Evolutionary conservation across 495 filamentous ascomycete genomes (phyloP).

Genomic region (Penicillium antarcticum): DNA sequence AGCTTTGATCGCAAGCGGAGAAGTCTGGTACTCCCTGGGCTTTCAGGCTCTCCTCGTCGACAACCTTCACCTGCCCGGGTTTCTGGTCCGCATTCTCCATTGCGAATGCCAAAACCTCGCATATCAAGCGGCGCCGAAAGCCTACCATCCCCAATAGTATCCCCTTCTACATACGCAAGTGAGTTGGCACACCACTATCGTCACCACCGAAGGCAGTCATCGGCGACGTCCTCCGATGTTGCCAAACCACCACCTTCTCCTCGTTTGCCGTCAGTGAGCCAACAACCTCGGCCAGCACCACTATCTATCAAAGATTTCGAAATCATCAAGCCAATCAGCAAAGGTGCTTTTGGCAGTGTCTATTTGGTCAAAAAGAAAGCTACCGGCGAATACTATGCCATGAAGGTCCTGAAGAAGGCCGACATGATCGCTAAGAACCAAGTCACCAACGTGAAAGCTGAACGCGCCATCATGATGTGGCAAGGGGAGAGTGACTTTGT

Average conservation of each 20-base stretch:
- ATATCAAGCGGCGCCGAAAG: constrained; percentile 70
- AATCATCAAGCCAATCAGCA: constrained; percentile 99
- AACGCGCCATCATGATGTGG: constrained; percentile 99
- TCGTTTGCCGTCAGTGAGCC: constrained; percentile 64
- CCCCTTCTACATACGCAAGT: constrained; percentile 75
- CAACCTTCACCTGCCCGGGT: constrained; percentile 80
- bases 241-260: constrained; percentile 75
- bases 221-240: constrained; percentile 73
- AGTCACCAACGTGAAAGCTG: constrained; percentile 97
- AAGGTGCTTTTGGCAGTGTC: constrained; percentile 96
- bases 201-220: constrained; percentile 91
- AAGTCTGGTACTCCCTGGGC: constrained; percentile 74
- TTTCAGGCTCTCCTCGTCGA: constrained; percentile 69
- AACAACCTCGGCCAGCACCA: constrained; percentile 79
- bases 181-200: constrained; percentile 66
- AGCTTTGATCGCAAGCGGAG: constrained; percentile 79
- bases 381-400: constrained; percentile 95
- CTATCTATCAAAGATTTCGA: constrained; percentile 99
- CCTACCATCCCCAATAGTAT: constrained; percentile 80
- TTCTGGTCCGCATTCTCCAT: constrained; percentile 76
- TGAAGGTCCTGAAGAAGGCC: constrained; percentile 97
- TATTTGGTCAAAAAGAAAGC: constrained; percentile 98
- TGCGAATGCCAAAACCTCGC: constrained; percentile 83
- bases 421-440: constrained; percentile 99
- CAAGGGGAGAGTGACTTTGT: constrained; percentile 99